phyloP scores from a whole-genome alignment of 495 filamentous ascomycete species.

The Stereocaulon alpinum region DNA sequence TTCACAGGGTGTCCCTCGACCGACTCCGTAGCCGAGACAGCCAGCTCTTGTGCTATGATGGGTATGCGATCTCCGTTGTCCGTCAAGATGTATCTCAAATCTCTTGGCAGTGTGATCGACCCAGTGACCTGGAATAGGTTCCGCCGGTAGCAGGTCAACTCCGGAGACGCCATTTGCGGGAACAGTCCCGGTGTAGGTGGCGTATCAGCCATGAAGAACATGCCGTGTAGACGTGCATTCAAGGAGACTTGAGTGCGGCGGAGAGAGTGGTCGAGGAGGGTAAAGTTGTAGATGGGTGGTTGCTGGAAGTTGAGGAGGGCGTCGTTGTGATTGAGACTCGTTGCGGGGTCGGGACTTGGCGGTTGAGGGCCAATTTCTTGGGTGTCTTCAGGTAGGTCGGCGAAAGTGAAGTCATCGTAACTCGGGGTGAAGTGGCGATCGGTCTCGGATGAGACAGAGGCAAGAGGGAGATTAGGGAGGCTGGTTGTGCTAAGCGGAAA shows the following conservation, averaged over 20 bases:
- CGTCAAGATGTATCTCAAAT: slow-evolving; percentile 61
- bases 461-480: slow-evolving; percentile 7
- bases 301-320: slow-evolving; percentile 73
- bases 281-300: slow-evolving; percentile 55
- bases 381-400: slow-evolving; percentile 18
- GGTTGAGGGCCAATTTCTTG: slow-evolving; percentile 17
- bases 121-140: slow-evolving; percentile 88
- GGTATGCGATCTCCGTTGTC: slow-evolving; percentile 68
- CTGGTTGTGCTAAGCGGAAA: neutral
- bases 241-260: slow-evolving; percentile 50
- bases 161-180: slow-evolving; percentile 56
- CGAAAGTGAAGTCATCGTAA: slow-evolving; percentile 16
- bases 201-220: slow-evolving; percentile 90
- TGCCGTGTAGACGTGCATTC: slow-evolving; percentile 79
- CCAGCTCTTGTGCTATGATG: slow-evolving; percentile 63
- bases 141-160: slow-evolving; percentile 84
- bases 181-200: slow-evolving; percentile 57
- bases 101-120: slow-evolving; percentile 63
- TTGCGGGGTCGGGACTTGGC: slow-evolving; percentile 29
- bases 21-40: slow-evolving; percentile 78
- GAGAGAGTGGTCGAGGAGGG: slow-evolving; percentile 57
- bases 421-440: slow-evolving; percentile 6
- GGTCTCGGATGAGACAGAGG: slow-evolving; percentile 5
- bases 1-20: slow-evolving; percentile 82
- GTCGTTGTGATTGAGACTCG: slow-evolving; percentile 54